A percentile compares a stretch with the other conserved stretches of the same genome.
phyloP scores from a whole-genome alignment of 2,329 filamentous ascomycete species.

The Purpureocillium takamizusanense region DNA sequence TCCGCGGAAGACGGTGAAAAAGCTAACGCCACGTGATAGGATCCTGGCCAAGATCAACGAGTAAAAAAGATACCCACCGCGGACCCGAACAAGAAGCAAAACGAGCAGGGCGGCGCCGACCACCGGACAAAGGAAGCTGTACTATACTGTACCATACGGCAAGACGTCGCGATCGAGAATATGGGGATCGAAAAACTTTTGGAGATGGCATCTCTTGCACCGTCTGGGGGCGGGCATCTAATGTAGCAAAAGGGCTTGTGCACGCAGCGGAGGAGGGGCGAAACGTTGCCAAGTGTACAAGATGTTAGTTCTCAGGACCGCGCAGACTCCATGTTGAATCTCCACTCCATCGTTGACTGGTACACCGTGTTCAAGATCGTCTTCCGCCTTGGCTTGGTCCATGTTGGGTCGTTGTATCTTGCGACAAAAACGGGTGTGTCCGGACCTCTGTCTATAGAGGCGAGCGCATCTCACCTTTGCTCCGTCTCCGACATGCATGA shows the following conservation, averaged over 20 bases:
- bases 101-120: neutral
- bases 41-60: slow-evolving; percentile 99
- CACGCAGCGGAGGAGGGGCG: too few relatives aligned
- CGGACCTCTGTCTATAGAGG: too few relatives aligned
- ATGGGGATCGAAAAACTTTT: too few relatives aligned
- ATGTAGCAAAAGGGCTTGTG: neutral
- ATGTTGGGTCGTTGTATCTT: too few relatives aligned
- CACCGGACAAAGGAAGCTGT: slow-evolving; percentile 15
- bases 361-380: slow-evolving; percentile 9
- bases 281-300: neutral
- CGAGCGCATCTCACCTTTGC: too few relatives aligned
- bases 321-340: neutral
- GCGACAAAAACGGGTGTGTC: too few relatives aligned
- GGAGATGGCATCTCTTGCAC: slow-evolving; percentile 1
- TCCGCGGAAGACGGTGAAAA: neutral
- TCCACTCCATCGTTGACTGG: neutral
- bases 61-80: slow-evolving; percentile 34
- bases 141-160: slow-evolving; percentile 26
- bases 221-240: slow-evolving; percentile 1
- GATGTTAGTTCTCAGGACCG: slow-evolving; percentile 2
- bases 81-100: slow-evolving; percentile 4
- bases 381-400: too few relatives aligned
- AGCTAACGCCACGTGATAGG: slow-evolving; percentile 33
- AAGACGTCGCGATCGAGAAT: slow-evolving; percentile 7
- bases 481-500: too few relatives aligned